These are phyloP conservation scores for Arctium lappa DNA, from an alignment of 129 eudicot genomes.

Conservation along the genomic window DNA sequence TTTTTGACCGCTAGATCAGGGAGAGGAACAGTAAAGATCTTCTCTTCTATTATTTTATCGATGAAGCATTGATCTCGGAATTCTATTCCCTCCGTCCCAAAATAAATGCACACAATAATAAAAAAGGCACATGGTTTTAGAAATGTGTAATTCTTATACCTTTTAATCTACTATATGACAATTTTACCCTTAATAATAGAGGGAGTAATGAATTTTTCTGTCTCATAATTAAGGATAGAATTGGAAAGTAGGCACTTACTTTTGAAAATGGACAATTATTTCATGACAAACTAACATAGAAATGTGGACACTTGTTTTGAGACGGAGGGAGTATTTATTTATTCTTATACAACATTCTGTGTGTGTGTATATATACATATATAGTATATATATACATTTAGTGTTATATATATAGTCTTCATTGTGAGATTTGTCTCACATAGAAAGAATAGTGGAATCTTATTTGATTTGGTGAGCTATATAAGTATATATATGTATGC, in stretches of 20 bases:
- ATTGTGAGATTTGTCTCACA: no score
- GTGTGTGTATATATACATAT: no score
- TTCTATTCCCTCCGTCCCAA: background rate
- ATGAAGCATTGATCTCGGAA: background rate
- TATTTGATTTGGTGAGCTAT: no score
- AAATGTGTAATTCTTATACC: background rate
- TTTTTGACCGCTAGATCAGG: conserved; percentile 83
- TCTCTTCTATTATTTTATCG: background rate
- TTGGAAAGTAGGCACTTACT: background rate
- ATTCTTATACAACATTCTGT: background rate
- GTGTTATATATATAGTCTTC: no score
- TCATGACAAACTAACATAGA: no score
- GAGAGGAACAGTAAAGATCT: conserved; percentile 68
- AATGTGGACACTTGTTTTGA: background rate
- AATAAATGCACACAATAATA: background rate
- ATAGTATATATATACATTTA: no score
- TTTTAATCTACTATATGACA: background rate
- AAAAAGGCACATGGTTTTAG: no score
- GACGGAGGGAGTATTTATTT: background rate
- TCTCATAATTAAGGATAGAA: background rate
- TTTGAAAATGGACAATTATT: background rate
- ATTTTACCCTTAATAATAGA: background rate
- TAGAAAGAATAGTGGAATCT: no score
- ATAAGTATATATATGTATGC: no score
- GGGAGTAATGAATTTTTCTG: background rate